Evolutionary conservation across 2,329 filamentous ascomycete genomes (phyloP).

Genomic region (Cercospora canescens): DNA sequence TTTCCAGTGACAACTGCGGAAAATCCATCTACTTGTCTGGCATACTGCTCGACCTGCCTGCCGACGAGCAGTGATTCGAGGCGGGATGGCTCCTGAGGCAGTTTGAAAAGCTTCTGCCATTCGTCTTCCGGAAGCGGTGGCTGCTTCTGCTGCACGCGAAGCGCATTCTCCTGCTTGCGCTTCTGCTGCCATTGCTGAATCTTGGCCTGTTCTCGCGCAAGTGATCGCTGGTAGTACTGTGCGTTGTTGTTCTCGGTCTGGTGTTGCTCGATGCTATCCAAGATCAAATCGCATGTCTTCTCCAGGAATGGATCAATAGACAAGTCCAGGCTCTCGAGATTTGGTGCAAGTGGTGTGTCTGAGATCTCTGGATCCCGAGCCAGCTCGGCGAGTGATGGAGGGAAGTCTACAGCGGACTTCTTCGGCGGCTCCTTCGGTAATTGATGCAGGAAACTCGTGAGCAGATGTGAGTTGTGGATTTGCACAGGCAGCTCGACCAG

Average conservation of each 20-base stretch:
- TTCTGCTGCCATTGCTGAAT: constrained; percentile 96
- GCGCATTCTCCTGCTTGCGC: constrained; percentile 92
- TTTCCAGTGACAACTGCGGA: constrained; percentile 88
- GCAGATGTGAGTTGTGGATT: constrained; percentile 95
- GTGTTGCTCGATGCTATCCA: constrained; percentile 96
- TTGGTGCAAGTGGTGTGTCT: constrained; percentile 73
- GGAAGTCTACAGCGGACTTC: constrained; percentile 65
- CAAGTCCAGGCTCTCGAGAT: constrained; percentile 85
- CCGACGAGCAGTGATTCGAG: constrained; percentile 93
- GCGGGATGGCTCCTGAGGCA: constrained; percentile 89
- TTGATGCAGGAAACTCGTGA: constrained; percentile 94
- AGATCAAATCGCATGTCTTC: constrained; percentile 94
- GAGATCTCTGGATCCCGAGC: constrained; percentile 62
- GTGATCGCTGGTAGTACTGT: constrained; percentile 92
- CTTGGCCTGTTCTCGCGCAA: constrained; percentile 92
- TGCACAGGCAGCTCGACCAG: constrained; percentile 84
- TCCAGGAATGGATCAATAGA: constrained; percentile 97
- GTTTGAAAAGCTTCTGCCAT: constrained; percentile 97
- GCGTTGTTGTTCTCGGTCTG: constrained; percentile 99
- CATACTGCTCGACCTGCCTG: constrained; percentile 96
- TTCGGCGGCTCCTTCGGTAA: constrained; percentile 68
- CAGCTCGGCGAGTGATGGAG: constrained; percentile 76
- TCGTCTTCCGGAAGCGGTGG: constrained; percentile 88
- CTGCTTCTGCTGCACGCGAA: constrained; percentile 83
- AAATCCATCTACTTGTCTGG: constrained; percentile 94